Percentiles rank a stretch among this genome's conserved stretches.
Evolutionary conservation across 2,329 filamentous ascomycete genomes (phyloP).

Genomic region (Biscogniauxia marginata): DNA sequence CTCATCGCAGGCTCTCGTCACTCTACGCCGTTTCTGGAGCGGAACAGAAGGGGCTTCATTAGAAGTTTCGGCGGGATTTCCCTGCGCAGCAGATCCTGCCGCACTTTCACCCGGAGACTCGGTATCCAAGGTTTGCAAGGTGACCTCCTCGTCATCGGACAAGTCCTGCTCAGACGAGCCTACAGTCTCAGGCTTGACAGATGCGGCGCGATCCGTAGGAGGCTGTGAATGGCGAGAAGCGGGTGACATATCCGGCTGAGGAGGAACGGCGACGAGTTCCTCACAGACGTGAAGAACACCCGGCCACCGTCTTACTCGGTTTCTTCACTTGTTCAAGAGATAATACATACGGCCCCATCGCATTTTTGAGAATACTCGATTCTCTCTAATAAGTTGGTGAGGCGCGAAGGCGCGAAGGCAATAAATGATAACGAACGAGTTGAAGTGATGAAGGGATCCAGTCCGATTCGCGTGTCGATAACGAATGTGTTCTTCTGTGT

Average conservation of each 20-base stretch:
- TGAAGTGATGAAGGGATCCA: constrained; percentile 8
- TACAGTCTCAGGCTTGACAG: constrained; percentile 30
- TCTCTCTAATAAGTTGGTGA: constrained; percentile 6
- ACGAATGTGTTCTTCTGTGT: background rate
- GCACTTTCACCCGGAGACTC: constrained; percentile 40
- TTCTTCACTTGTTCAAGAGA: constrained; percentile 22
- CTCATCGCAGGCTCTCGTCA: constrained; percentile 73
- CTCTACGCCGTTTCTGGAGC: constrained; percentile 73
- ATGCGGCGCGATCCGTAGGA: constrained; percentile 25
- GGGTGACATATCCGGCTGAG: constrained; percentile 29
- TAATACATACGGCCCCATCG: constrained; percentile 13
- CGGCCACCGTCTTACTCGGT: constrained; percentile 18
- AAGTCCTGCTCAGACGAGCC: constrained; percentile 35
- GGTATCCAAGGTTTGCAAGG: constrained; percentile 15
- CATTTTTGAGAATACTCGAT: constrained; percentile 20
- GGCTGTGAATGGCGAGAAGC: constrained; percentile 29
- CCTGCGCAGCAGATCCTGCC: constrained; percentile 33
- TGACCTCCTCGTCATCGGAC: constrained; percentile 40
- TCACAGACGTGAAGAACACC: constrained; percentile 10
- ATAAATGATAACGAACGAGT: constrained; percentile 9
- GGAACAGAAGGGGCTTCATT: constrained; percentile 48
- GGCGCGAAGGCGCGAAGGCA: constrained; percentile 1
- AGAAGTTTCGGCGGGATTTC: constrained; percentile 25
- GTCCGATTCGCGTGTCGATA: constrained; percentile 6
- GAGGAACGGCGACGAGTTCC: constrained; percentile 15